Base-by-base conservation (phyloP, 208 protist species). In the Lotmaria passim region DNA sequence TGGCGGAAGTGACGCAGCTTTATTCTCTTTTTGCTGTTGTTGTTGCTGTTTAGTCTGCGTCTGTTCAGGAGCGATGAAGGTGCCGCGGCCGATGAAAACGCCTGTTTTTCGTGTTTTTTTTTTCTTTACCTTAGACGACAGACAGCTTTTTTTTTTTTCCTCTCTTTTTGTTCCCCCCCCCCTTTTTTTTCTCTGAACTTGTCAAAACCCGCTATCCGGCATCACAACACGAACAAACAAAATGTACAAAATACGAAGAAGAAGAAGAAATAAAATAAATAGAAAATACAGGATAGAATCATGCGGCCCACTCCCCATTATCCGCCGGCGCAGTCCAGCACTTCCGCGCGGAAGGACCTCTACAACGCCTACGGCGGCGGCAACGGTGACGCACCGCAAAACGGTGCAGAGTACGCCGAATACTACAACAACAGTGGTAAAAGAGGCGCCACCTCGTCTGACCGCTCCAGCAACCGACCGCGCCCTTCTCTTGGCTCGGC, bases 231-330 rank as follows among this genome's bases (percentile, higher is more conserved):
- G n/a, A n/a, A n/a, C n/a, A n/a, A n/a, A n/a, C n/a, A n/a, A n/a
- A n/a, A n/a, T n/a, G n/a, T n/a, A n/a, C n/a, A n/a, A n/a, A n/a
- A n/a, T n/a, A n/a, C n/a, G n/a, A n/a, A n/a, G n/a, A n/a, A 50
- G 17, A 6, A 5, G n/a, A 24, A 24, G 10, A 23, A 50, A 23
- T 50, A 50, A 50, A 21, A 7, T 23, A 50, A 7, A 50, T 17
- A 24, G 17, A 21, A 12, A 7, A 41, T 12, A 41, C 36, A n/a
- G n/a, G n/a, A n/a, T n/a, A n/a, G n/a, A n/a, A n/a, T n/a, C 51
- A 71, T 63, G 65, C 65, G 55, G 21, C 4, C 55, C 33, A 53
- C 55, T 10, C 65, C 55, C 8, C 52, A 63, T 39, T 62, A 56
- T 23, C 31, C 55, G 17, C 41, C 41, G 7, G 19, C 38, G 41